Percentiles rank a stretch among this genome's conserved stretches.
phyloP scores from a whole-genome alignment of 2,329 filamentous ascomycete genomes.

The Calonectria honghensis region DNA sequence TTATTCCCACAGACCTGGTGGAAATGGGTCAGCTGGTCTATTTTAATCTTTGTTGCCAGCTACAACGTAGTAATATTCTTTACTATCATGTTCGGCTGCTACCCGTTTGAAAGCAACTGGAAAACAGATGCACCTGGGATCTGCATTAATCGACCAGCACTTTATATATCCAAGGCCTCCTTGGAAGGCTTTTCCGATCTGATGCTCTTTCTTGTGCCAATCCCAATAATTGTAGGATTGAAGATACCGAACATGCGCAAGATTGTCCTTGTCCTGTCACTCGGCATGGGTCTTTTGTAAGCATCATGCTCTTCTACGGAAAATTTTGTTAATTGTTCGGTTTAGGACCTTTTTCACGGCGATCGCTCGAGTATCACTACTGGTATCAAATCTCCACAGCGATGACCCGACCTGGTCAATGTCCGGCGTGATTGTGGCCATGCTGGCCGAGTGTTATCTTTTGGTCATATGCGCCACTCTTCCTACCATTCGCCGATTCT shows the following conservation, averaged over 20 bases:
- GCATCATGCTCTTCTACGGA: background rate
- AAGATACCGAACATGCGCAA: slow-evolving; percentile 67
- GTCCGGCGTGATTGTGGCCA: background rate
- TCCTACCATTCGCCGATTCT: slow-evolving; percentile 41
- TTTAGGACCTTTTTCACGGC: slow-evolving; percentile 43
- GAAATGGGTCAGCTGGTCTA: slow-evolving; percentile 9
- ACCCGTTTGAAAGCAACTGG: slow-evolving; percentile 46
- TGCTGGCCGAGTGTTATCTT: slow-evolving; percentile 42
- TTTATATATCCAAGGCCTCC: slow-evolving; percentile 68
- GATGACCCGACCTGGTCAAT: slow-evolving; percentile 42
- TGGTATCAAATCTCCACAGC: slow-evolving; percentile 34
- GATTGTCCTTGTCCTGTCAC: slow-evolving; percentile 62
- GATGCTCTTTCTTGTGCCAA: slow-evolving; percentile 65
- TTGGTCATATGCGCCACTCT: slow-evolving; percentile 44
- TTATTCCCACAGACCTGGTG: slow-evolving; percentile 8
- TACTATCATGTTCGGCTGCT: slow-evolving; percentile 55
- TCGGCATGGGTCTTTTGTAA: slow-evolving; percentile 61
- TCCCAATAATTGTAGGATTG: slow-evolving; percentile 64
- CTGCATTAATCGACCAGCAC: slow-evolving; percentile 66
- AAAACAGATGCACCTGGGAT: slow-evolving; percentile 52
- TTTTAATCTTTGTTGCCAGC: background rate
- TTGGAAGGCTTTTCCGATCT: slow-evolving; percentile 68
- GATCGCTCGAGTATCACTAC: slow-evolving; percentile 36
- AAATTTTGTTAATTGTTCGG: background rate
- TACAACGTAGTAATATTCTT: slow-evolving; percentile 53